These are phyloP conservation scores for Paecilomyces sp. DNA, from an alignment of 2,329 filamentous ascomycete genomes.

Conservation along the genomic window DNA sequence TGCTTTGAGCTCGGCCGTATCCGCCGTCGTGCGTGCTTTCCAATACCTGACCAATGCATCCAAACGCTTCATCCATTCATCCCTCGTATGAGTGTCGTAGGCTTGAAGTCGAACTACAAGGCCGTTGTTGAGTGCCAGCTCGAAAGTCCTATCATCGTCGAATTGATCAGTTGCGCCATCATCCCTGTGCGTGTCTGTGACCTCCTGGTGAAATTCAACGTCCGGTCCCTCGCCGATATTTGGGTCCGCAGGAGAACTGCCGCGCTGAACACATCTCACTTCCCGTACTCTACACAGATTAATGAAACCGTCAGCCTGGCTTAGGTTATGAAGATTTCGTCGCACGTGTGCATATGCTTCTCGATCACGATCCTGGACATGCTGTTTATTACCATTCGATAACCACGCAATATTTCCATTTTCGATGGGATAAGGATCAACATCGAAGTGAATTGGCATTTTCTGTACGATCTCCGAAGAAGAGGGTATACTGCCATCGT, in stretches of 20 bases:
- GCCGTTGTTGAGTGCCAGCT: constrained; percentile 55
- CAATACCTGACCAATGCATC: constrained; percentile 54
- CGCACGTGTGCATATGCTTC: constrained; percentile 54
- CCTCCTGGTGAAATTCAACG: constrained; percentile 49
- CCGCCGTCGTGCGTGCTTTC: constrained; percentile 49
- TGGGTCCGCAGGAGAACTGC: constrained; percentile 47
- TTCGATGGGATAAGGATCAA: constrained; percentile 55
- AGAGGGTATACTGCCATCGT: constrained; percentile 43
- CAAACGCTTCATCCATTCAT: constrained; percentile 57
- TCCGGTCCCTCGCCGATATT: constrained; percentile 46
- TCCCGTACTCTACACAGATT: constrained; percentile 51
- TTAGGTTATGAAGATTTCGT: constrained; percentile 52
- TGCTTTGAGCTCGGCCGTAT: constrained; percentile 51
- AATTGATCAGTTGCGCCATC: constrained; percentile 49
- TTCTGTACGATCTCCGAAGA: constrained; percentile 48
- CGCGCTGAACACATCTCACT: constrained; percentile 49
- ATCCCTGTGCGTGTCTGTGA: constrained; percentile 39
- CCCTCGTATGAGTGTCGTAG: constrained; percentile 50
- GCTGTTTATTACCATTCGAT: constrained; percentile 37
- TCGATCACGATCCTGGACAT: constrained; percentile 46
- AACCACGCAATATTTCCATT: constrained; percentile 53
- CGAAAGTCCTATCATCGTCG: constrained; percentile 53
- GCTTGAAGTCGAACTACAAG: constrained; percentile 55
- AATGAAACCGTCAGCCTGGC: constrained; percentile 57
- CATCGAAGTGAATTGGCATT: constrained; percentile 55